Base-by-base conservation (phyloP, 352 stramenopile genomes). In the Phytophthora pluvialis region DNA sequence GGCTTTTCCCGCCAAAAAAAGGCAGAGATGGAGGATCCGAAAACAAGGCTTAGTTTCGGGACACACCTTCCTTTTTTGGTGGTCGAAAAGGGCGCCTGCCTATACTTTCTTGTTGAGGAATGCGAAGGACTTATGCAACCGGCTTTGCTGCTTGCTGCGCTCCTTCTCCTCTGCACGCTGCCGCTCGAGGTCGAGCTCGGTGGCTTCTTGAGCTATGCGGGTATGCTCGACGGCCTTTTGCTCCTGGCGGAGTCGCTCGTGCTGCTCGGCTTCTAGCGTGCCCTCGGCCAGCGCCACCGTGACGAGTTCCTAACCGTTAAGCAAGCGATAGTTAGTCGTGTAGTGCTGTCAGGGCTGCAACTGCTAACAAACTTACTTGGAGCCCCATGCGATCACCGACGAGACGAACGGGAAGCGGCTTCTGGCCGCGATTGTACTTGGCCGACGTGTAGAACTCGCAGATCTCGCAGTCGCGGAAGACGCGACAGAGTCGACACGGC, bases 401-500 rank as follows among this genome's bases (percentile, higher is more conserved):
- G 29, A 72, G 48, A 0, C 61, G 67, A 18, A 68, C 38, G 16
- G 67, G 61, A 12, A 72, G 76, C 50, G 26, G 60, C 47, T 55
- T 83, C 64, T 29, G 43, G 8, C 2, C 70, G 5, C 61, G 55
- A 26, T 53, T 64, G 28, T 79, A 69, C 29, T 79, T 73, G 7
- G 73, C 67, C 12, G 79, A 62, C 8, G 55, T 49, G 58, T 94
- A 89, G 50, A 97, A 87, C 18, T 90, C 73, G 62, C 93, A 98
- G 36, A 94, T 72, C 67, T 98, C 93, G 70, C 92, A 98, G 48
- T 84, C 72, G 36, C 80, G 86, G 39, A 85, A 89, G 18, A 87
- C 83, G 18, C 84, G 82, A 60, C 93, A 98, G 26, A 98, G 81
- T 4, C 83, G 67, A 56, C 93, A 98, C 11, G 71, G 60, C 0